Base-by-base conservation (phyloP, 2,329 filamentous ascomycete species). In the Lecanosticta acicola region DNA sequence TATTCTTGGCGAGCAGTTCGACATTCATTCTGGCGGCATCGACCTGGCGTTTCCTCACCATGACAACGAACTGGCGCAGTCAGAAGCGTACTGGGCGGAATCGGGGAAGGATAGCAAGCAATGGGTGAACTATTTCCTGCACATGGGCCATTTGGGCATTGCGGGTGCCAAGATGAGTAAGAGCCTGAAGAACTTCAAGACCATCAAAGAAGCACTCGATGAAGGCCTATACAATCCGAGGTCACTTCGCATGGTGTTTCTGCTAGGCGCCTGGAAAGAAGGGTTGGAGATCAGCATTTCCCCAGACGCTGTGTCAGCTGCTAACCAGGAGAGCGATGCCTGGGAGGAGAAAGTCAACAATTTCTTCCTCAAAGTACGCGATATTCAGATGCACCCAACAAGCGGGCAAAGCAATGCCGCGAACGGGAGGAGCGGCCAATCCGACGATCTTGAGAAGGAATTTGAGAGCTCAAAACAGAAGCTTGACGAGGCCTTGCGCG, bases 111-210 rank as follows among this genome's bases (percentile, higher is more conserved):
- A 64, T 10, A 55, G 55, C 24, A 49, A 60, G 33, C 87, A 87
- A 49, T 95, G 91, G 91, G 86, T 95, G 41, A 94, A 93, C 64
- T 94, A 96, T 69, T 97, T 96, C 69, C 64, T 96, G 13, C 91
- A 96, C 63, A 96, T 94, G 84, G 91, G 91, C 0, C 91, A 97
- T 64, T 70, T 96, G 39, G 85, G 83, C 4, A 96, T 97, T 46
- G 80, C 84, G 19, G 90, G 91, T 0, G 87, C 83, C 17, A 97
- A 97, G 67, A 97, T 97, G 91, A 91, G 85, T 46, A 97, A 97
- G 68, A 88, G 83, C 13, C 70, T 97, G 46, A 96, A 97, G 72
- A 97, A 96, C 66, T 96, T 96, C 67, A 88, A 88, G 33, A 95
- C 91, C 0, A 94, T 97, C 51, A 79, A 87, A 21, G 86, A 94